Evolutionary conservation across 306 rosid genomes (phyloP), one percentile per base, ranked within the genome.

Genomic region (Castanospermum australe): DNA sequence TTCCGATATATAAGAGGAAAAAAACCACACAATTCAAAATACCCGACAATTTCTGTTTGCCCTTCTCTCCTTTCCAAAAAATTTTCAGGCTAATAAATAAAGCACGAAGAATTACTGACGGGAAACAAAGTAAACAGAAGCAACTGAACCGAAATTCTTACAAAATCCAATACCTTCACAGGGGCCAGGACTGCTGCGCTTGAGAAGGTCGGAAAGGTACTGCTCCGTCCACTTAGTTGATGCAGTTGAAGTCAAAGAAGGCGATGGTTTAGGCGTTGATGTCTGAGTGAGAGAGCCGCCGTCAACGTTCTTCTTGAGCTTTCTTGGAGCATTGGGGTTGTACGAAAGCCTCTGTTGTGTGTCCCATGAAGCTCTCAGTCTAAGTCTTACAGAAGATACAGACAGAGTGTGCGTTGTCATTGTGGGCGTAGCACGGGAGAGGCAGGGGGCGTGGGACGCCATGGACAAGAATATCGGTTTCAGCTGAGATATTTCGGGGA

Each of bases 251-350:
- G 62, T 65, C 42, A 62, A 44, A 47, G 90, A 13, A 11, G 77
- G 84, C 3, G 88, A 78, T 21, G 67, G 8, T 78, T 61, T 79
- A 5, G 81, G 25, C 62, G 8, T 35, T 60, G 81, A 30, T 2
- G 71, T 17, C 3, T 2, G 67, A 5, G 62, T 35, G 17, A 45
- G 73, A 51, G 73, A 28, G n/a, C n/a, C n/a, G n/a, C n/a, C n/a
- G 33, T n/a, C 47, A 32, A 77, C 14, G 42, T 84, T 87, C 83
- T 88, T 81, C 64, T 71, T 75, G 59, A 68, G 82, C 77, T 90
- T 92, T 85, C 91, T 83, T 0, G 98, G 98, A 60, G 97, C 94
- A 21, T 95, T 92, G 55, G 87, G 99, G 57, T 95, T 95, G 87
- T 95, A 95, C 0, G 97, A 44, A 15, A 82, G 82, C 71, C 89